Percentiles rank a stretch among this genome's conserved stretches.
Conservation (phyloP, 805 yeast species). For the Candida broadrunensis region DNA sequence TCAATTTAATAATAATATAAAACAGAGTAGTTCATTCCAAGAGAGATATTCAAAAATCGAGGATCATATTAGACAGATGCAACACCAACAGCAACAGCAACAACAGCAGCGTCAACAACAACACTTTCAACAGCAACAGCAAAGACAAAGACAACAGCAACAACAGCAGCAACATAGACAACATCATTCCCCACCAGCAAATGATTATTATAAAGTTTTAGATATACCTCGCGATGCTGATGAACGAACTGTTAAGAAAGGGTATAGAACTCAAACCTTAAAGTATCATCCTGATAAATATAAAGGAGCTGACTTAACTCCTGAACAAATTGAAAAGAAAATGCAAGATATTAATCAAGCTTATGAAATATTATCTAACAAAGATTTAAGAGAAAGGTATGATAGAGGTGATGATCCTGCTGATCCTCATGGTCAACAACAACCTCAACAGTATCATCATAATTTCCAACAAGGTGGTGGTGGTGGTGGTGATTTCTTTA, state of each 20-base stretch:
- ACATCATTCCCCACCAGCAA: conserved; percentile 35
- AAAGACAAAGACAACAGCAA: conserved; percentile 47
- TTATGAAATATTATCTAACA: conserved; percentile 76
- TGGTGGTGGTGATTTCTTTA: conserved; percentile 11
- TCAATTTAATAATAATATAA: conserved; percentile 29
- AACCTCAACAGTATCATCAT: conserved; percentile 10
- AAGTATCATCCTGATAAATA: conserved; percentile 92
- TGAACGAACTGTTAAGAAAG: conserved; percentile 70
- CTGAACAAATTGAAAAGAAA: conserved; percentile 70
- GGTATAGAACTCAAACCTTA: conserved; percentile 74
- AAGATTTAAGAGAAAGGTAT: conserved; percentile 60
- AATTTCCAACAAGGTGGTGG: conserved; percentile 10
- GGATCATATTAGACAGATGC: conserved; percentile 17
- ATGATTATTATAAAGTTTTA: conserved; percentile 78
- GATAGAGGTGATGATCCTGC: conserved; percentile 62
- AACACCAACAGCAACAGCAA: conserved; percentile 28
- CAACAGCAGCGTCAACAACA: conserved; percentile 37
- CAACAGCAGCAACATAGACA: conserved; percentile 33
- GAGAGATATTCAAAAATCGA: conserved; percentile 31
- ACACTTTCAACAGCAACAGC: conserved; percentile 42
- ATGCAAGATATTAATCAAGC: conserved; percentile 95
- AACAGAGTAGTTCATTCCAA: conserved; percentile 37
- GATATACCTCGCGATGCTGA: conserved; percentile 68
- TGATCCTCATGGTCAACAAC: conserved; percentile 22
- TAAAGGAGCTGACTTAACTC: conserved; percentile 58